Percentiles rank a stretch among this genome's conserved stretches.
These are phyloP conservation scores for Aphanomyces euteiches DNA, from an alignment of 352 stramenopile genomes.

Conservation along the genomic window DNA sequence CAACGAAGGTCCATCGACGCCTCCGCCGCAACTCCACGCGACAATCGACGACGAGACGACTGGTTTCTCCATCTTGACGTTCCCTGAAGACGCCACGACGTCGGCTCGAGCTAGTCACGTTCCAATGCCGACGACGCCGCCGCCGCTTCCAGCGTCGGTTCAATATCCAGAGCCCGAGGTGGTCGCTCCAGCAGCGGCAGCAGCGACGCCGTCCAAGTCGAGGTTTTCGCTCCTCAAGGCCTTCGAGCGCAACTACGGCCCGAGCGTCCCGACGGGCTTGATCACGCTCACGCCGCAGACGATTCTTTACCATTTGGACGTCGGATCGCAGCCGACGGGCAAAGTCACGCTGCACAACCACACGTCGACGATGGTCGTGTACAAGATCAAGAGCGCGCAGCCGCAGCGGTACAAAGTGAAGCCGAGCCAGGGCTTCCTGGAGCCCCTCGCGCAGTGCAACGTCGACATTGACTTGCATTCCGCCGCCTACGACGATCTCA, in stretches of 20 bases:
- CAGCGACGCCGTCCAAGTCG: slow-evolving; percentile 6
- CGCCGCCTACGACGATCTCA: slow-evolving; percentile 21
- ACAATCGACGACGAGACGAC: background rate
- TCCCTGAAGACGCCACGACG: background rate
- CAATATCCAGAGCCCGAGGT: background rate
- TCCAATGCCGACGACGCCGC: background rate
- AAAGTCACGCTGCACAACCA: slow-evolving; percentile 18
- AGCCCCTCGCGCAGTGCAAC: background rate
- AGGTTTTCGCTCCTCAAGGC: slow-evolving; percentile 18
- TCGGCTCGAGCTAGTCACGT: background rate
- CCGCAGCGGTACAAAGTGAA: slow-evolving; percentile 24
- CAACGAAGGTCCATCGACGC: background rate
- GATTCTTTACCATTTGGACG: slow-evolving; percentile 23
- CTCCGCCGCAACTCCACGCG: background rate
- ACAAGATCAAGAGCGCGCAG: slow-evolving; percentile 27
- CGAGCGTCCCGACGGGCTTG: background rate
- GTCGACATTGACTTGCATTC: slow-evolving; percentile 16
- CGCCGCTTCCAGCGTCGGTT: background rate
- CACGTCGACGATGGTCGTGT: slow-evolving; percentile 2
- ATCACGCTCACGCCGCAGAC: slow-evolving; percentile 16
- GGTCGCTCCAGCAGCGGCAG: background rate
- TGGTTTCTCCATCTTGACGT: background rate
- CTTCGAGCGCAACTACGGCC: slow-evolving; percentile 16
- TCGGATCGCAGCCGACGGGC: slow-evolving; percentile 1
- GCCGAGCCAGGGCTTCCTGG: slow-evolving; percentile 12